Conservation (phyloP, 306 rosid species). For the Crotalaria pallida region DNA sequence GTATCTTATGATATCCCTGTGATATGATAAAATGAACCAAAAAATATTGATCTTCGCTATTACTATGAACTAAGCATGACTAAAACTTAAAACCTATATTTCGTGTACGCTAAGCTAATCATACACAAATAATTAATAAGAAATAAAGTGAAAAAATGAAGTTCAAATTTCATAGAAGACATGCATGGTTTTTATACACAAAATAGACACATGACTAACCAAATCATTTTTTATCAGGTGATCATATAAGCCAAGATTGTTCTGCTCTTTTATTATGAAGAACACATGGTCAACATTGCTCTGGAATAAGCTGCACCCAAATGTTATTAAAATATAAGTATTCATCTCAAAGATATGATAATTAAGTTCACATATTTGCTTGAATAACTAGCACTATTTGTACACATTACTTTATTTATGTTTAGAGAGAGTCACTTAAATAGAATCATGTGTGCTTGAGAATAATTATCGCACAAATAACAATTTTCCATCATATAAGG, state of each 20-base stretch:
- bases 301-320: neutral
- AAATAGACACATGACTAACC: constrained; percentile 12
- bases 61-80: too few species aligned
- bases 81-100: too few species aligned
- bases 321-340: neutral
- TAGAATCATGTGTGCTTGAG: neutral
- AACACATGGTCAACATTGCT: neutral
- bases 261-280: neutral
- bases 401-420: neutral
- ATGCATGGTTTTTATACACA: too few species aligned
- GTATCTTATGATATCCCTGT: too few species aligned
- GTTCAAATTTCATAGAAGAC: too few species aligned
- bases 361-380: neutral
- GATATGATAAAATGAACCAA: too few species aligned
- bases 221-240: neutral
- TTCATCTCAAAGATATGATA: neutral
- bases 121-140: too few species aligned
- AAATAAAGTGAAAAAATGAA: too few species aligned
- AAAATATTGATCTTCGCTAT: too few species aligned
- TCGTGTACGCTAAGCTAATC: too few species aligned
- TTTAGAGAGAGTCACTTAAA: neutral
- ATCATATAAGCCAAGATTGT: neutral
- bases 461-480: too few species aligned
- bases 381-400: neutral
- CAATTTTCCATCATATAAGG: too few species aligned